A percentile compares a stretch with the other conserved stretches of the same genome.
phyloP scores from a whole-genome alignment of 2,329 filamentous ascomycete genomes.

The Fusarium pilosicola region DNA sequence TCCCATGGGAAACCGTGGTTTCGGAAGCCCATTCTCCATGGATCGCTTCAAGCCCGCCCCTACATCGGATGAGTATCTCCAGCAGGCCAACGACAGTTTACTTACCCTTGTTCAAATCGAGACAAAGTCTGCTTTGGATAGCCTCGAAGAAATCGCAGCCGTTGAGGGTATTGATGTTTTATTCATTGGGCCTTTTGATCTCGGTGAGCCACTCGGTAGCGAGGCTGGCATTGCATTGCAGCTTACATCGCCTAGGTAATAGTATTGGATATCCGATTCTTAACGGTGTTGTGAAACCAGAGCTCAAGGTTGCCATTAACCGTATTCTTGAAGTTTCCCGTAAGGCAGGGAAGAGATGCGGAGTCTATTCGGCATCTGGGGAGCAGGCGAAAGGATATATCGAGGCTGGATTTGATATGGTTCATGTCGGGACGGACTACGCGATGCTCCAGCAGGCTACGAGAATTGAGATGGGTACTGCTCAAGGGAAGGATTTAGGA shows the following conservation, averaged over 20 bases:
- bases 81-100: conserved; percentile 10
- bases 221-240: fast-evolving
- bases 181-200: conserved; percentile 10
- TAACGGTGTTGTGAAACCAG: neutral
- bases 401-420: conserved; percentile 9
- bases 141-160: conserved; percentile 2
- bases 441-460: neutral
- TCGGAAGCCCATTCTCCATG: conserved; percentile 13
- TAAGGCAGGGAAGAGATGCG: conserved; percentile 12
- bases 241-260: neutral
- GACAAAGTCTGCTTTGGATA: conserved; percentile 2
- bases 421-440: conserved; percentile 3
- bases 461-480: neutral
- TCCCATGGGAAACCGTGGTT: conserved; percentile 10
- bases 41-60: conserved; percentile 11
- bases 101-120: conserved; percentile 17
- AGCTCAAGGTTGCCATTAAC: neutral
- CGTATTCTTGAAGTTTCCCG: neutral
- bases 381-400: conserved; percentile 1
- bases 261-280: conserved; percentile 15
- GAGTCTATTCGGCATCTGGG: conserved; percentile 2
- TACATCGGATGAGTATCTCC: conserved; percentile 13
- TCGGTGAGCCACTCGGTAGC: neutral
- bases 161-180: neutral
- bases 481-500: neutral